A percentile compares a stretch with the other conserved stretches of the same genome.
phyloP scores from a whole-genome alignment of 2,329 filamentous ascomycete species.

The Penicillium sp. region DNA sequence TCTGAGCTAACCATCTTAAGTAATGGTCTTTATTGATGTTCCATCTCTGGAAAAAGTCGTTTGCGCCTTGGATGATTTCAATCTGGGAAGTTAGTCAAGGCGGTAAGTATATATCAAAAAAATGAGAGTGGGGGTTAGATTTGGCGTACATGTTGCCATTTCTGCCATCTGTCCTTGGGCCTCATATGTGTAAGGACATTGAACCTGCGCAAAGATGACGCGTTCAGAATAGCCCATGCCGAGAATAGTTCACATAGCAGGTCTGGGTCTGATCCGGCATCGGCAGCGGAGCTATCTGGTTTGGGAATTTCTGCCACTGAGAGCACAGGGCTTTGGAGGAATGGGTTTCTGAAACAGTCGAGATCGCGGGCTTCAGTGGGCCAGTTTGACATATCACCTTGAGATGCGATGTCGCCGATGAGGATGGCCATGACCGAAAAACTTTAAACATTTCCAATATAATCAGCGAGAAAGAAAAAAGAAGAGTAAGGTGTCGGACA shows the following conservation, averaged over 20 bases:
- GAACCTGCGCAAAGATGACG: slow-evolving; percentile 30
- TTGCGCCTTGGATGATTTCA: slow-evolving; percentile 6
- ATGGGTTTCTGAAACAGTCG: slow-evolving; percentile 21
- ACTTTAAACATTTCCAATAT: slow-evolving; percentile 9
- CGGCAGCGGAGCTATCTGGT: slow-evolving; percentile 20
- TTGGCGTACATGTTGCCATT: slow-evolving; percentile 27
- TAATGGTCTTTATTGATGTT: slow-evolving; percentile 7
- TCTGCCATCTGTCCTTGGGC: slow-evolving; percentile 24
- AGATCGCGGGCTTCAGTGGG: slow-evolving; percentile 17
- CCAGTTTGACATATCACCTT: slow-evolving; percentile 11
- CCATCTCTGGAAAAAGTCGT: slow-evolving; percentile 11
- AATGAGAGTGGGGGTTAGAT: background rate
- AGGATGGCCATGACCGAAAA: slow-evolving; percentile 26
- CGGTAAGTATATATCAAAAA: background rate
- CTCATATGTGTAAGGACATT: slow-evolving; percentile 24
- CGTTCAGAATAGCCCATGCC: slow-evolving; percentile 32
- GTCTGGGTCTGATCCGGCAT: slow-evolving; percentile 28
- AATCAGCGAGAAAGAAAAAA: background rate
- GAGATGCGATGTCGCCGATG: slow-evolving; percentile 25
- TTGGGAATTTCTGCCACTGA: slow-evolving; percentile 24
- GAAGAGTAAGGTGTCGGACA: background rate
- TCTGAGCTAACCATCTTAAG: slow-evolving; percentile 7
- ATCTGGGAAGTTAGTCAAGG: slow-evolving; percentile 3
- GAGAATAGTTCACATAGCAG: slow-evolving; percentile 38
- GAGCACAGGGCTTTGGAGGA: slow-evolving; percentile 25